Conservation (phyloP, 768 basidiomycete genomes). For the Xerocomellus intermedius region DNA sequence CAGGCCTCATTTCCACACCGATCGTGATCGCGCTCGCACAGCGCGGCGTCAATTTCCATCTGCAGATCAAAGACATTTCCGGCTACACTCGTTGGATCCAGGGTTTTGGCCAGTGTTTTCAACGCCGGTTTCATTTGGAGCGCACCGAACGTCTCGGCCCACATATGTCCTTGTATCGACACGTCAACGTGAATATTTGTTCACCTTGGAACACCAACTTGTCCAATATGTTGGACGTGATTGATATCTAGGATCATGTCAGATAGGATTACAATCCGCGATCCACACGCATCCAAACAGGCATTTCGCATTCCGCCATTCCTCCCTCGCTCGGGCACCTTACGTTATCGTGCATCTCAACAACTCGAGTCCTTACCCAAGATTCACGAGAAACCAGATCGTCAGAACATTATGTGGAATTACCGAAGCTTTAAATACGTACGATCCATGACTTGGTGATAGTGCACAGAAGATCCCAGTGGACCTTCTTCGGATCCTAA, state of each 20-base stretch:
- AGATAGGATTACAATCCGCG: neutral
- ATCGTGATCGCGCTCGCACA: constrained; percentile 24
- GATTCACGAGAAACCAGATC: constrained; percentile 2
- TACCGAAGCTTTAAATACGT: neutral
- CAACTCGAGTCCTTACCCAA: constrained; percentile 3
- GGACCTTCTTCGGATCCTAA: neutral
- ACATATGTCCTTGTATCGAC: neutral
- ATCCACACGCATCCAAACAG: neutral
- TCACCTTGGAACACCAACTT: neutral
- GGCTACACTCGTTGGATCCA: neutral
- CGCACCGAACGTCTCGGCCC: neutral
- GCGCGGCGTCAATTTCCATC: constrained; percentile 4
- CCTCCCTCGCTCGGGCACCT: neutral
- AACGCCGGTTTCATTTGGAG: constrained; percentile 1
- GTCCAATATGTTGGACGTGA: neutral
- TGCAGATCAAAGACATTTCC: constrained; percentile 17
- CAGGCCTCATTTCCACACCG: constrained; percentile 9
- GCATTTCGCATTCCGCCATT: neutral
- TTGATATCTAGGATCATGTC: neutral
- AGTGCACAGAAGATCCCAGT: neutral
- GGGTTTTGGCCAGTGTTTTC: neutral
- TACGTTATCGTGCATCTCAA: constrained; percentile 15
- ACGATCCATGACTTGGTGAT: neutral
- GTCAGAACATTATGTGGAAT: neutral
- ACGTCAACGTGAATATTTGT: neutral